Evolutionary conservation across 73 alveolate genomes (phyloP), one percentile per base, ranked within the genome.

Genomic region (Tetrahymena borealis): DNA sequence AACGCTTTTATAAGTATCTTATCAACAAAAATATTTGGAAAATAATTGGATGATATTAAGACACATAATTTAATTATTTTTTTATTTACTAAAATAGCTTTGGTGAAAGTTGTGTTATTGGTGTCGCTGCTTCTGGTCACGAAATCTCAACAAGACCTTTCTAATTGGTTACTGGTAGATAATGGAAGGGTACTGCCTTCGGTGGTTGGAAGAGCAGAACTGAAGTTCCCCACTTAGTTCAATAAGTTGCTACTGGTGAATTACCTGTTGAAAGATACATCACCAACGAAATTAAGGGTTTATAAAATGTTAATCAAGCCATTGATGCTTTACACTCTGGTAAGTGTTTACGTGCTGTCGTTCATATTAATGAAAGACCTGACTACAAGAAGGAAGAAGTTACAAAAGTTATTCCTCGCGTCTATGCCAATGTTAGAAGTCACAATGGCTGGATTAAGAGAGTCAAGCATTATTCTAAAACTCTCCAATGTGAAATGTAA

Each of bases 41-140:
- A 18, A 41, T 41, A 1, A 18, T 41, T 41, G 3, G n/a, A 32
- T 7, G n/a, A 12, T 4, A 40, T 40, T 40, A 7, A 40, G n/a
- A 15, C 28, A 15, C 11, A 8, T 40, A 7, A 40, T 15, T 40
- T 15, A 7, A 40, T 40, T 40, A 15, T 40, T 15, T 40, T 39
- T 39, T 39, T 9, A 39, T 9, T 9, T 9, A 39, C 16, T 4
- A 4, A 41, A 18, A 4, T 41, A 60, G 85, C n/a, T 60, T 60
- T 60, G 99, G 99, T 15, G 97, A 93, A 39, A 90, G 97, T 91
- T 96, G 98, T 79, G 92, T 97, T 79, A 97, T 97, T 43, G 99
- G 99, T 94, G 99, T 97, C 39, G 99, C 99, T 33, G 99, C 97
- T 15, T 97, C 98, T 3, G 99, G 97, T 28, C 94, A 95, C 92